Base-by-base conservation (phyloP, 805 yeast genomes). In the Nakazawaea pomicola region DNA sequence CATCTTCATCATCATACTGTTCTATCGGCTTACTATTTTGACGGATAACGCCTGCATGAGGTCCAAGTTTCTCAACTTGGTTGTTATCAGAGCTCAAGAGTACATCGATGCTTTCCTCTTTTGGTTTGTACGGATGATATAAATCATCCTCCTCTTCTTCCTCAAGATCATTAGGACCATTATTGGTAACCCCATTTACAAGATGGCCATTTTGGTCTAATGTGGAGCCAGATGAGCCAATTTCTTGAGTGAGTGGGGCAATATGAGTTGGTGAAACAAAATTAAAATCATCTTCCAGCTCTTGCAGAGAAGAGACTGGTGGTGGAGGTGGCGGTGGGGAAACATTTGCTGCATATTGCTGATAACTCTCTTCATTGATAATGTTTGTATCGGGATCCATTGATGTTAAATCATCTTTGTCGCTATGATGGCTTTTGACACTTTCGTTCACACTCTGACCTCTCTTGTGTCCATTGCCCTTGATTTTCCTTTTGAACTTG, bases 291-390 rank as follows among this genome's bases (percentile, higher is more conserved):
- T 29, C 30, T 3, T 7, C 33, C n/a, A n/a, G n/a, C 29, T 10
- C 14, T 6, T 19, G 17, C 12, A 14, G 12, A 30, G 18, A 17
- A 7, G 14, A 18, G 11, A 4, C 17, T n/a, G 35, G 24, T 6
- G 35, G 20, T 11, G 43, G 43, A 2, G 38, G 38, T 6, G 37
- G 42, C 10, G 43, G 43, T 27, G 43, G 43, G 7, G 34, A 18
- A 12, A 39, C 43, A 7, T 16, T 12, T 8, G 28, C 18, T 8
- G 43, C 43, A 21, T 39, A 39, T 12, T 16, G 29, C 10, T 12
- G 18, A 29, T 39, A 39, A 19, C 30, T 36, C 1, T 14, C 33
- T 15, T 29, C 32, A 14, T 31, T 34, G 11, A 29, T 17, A 2
- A 5, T 5, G 10, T 25, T 10, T n/a, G 8, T 9, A 27, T 39